Conservation (phyloP, 1,139 yeast species). For the Nematodospora anomalae region DNA sequence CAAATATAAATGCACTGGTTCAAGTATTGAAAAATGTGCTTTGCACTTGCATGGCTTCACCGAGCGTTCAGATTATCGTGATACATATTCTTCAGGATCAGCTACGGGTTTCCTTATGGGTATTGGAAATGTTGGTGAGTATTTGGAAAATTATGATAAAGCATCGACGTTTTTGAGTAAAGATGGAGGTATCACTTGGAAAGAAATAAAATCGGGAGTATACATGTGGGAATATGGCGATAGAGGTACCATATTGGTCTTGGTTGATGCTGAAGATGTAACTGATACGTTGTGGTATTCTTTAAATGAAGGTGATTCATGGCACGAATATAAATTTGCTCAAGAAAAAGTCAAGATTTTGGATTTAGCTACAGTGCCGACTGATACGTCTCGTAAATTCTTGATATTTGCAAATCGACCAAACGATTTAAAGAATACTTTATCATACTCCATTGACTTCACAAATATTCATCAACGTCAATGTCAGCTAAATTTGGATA, state of each 20-base stretch:
- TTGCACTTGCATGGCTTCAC: constrained; percentile 90
- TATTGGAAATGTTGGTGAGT: constrained; percentile 84
- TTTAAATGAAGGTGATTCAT: constrained; percentile 74
- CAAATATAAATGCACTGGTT: constrained; percentile 53
- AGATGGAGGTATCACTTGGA: constrained; percentile 93
- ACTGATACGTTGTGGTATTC: constrained; percentile 68
- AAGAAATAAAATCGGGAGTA: constrained; percentile 68
- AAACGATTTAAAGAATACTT: constrained; percentile 19
- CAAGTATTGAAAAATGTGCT: constrained; percentile 60
- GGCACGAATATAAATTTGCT: constrained; percentile 68
- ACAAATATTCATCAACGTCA: constrained; percentile 61
- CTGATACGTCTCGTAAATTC: constrained; percentile 82
- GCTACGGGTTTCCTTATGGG: constrained; percentile 88
- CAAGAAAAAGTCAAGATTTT: constrained; percentile 55
- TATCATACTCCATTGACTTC: constrained; percentile 67
- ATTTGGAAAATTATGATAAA: constrained; percentile 46
- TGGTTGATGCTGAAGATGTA: constrained; percentile 57
- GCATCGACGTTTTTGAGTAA: constrained; percentile 72
- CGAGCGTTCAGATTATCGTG: constrained; percentile 79
- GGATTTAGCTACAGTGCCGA: constrained; percentile 88
- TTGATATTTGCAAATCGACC: constrained; percentile 26
- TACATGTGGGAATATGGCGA: constrained; percentile 97
- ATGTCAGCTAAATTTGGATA: constrained; percentile 65
- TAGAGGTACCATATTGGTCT: constrained; percentile 80
- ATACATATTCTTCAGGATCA: constrained; percentile 83